phyloP scores from a whole-genome alignment of 2,329 filamentous ascomycete genomes.

The Aspergillus piperis region DNA sequence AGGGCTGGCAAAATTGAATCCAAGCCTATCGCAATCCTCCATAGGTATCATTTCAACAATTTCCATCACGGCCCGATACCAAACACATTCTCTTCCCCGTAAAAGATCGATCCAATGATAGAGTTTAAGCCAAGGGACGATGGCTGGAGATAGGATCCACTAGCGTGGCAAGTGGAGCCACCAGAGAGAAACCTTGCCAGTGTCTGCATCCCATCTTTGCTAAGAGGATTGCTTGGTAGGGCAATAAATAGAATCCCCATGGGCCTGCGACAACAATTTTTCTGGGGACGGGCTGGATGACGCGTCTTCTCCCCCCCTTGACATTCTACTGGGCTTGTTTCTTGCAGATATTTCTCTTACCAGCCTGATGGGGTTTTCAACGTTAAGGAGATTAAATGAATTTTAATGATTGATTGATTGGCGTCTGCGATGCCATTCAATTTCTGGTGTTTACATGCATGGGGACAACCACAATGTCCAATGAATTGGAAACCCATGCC shows the following conservation, averaged over 20 bases:
- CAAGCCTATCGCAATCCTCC: neutral
- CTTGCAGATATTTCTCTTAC: neutral
- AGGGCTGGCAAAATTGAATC: neutral
- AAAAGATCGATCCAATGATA: neutral
- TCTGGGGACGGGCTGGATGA: neutral
- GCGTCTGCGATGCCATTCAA: neutral
- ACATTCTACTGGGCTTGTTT: neutral
- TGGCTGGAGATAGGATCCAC: neutral
- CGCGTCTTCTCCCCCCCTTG: too few species aligned
- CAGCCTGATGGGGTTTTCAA: neutral
- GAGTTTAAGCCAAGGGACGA: neutral
- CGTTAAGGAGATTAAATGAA: neutral
- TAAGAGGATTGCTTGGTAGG: neutral
- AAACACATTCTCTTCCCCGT: too few species aligned
- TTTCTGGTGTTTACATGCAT: neutral
- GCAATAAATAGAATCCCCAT: neutral
- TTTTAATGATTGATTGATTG: neutral
- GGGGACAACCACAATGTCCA: neutral
- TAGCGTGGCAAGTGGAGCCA: conserved; percentile 2
- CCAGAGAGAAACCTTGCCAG: neutral
- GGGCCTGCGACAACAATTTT: neutral
- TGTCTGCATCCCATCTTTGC: neutral
- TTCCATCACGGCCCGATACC: neutral
- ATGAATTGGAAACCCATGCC: neutral
- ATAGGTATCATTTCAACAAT: neutral